phyloP scores from a whole-genome alignment of 2,329 filamentous ascomycete genomes.

The Penicillium sp. region DNA sequence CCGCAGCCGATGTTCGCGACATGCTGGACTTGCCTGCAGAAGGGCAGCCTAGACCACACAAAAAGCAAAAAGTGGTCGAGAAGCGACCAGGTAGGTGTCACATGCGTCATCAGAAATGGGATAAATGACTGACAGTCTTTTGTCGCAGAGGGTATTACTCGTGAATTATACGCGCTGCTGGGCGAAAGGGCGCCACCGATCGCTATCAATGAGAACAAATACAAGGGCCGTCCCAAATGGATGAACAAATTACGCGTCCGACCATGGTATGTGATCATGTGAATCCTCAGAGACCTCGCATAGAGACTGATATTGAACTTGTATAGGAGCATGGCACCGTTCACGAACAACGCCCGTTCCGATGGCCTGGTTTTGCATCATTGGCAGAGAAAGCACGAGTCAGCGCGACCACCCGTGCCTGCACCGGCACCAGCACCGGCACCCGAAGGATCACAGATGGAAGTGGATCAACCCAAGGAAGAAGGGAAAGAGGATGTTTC shows the following conservation, averaged over 20 bases:
- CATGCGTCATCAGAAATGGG: too few relatives aligned
- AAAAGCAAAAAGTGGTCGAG: slow-evolving; percentile 70
- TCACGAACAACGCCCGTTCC: slow-evolving; percentile 73
- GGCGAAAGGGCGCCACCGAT: slow-evolving; percentile 54
- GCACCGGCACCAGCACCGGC: slow-evolving; percentile 11
- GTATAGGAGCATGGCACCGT: slow-evolving; percentile 67
- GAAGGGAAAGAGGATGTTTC: slow-evolving; percentile 35
- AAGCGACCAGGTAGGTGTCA: slow-evolving; percentile 54
- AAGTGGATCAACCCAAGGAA: slow-evolving; percentile 41
- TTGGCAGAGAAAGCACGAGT: slow-evolving; percentile 69
- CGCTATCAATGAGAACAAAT: slow-evolving; percentile 53
- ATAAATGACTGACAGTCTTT: not conserved
- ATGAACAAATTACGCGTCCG: slow-evolving; percentile 45
- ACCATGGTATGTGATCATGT: slow-evolving; percentile 48
- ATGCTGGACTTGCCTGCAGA: slow-evolving; percentile 75
- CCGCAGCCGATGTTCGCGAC: slow-evolving; percentile 79
- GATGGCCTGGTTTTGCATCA: slow-evolving; percentile 73
- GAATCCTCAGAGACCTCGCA: slow-evolving; percentile 55
- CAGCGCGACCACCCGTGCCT: slow-evolving; percentile 32
- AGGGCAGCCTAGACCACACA: slow-evolving; percentile 61
- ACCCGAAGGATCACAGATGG: slow-evolving; percentile 39
- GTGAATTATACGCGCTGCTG: slow-evolving; percentile 52
- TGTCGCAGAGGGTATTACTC: slow-evolving; percentile 49
- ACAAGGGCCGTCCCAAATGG: slow-evolving; percentile 52
- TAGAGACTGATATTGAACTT: slow-evolving; percentile 26